A percentile compares a stretch with the other conserved stretches of the same genome.
These are phyloP conservation scores for Chimonanthus salicifolius DNA, from an alignment of 164 flowering plant species.

Conservation along the genomic window DNA sequence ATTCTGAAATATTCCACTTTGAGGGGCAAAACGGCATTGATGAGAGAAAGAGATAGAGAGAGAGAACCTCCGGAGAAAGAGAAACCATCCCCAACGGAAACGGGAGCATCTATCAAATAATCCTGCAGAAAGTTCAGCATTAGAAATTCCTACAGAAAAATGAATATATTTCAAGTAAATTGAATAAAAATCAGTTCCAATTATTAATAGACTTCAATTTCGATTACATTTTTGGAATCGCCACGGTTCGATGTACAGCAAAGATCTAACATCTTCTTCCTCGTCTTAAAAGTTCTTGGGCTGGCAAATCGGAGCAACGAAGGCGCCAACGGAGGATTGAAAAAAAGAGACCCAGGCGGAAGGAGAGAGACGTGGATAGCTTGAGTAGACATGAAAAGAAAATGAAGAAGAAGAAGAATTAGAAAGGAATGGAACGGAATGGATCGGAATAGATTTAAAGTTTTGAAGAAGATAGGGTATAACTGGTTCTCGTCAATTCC, in stretches of 20 bases:
- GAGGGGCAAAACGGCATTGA: too few species aligned
- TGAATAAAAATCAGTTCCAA: not conserved
- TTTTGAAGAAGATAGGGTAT: too few species aligned
- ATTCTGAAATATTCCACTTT: too few species aligned
- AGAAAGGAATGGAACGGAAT: not conserved
- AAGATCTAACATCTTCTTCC: not conserved
- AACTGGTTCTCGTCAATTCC: too few species aligned
- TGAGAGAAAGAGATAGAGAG: not conserved
- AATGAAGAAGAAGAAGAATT: not conserved
- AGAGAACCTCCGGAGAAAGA: constrained; percentile 80
- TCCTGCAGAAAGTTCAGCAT: constrained; percentile 29
- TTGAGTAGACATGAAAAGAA: not conserved
- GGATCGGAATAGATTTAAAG: too few species aligned
- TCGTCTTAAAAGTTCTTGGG: too few species aligned
- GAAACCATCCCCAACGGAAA: constrained; percentile 83
- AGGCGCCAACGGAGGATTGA: not conserved
- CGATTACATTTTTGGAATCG: not conserved
- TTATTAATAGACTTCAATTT: too few species aligned
- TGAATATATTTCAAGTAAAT: too few species aligned
- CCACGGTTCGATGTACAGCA: not conserved
- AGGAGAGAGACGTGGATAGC: not conserved
- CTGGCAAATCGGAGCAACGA: not conserved
- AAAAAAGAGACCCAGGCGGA: not conserved
- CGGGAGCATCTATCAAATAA: constrained; percentile 82
- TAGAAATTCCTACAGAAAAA: not conserved